Base-by-base conservation (phyloP, 2,329 filamentous ascomycete species). In the Septoria petroselini region DNA sequence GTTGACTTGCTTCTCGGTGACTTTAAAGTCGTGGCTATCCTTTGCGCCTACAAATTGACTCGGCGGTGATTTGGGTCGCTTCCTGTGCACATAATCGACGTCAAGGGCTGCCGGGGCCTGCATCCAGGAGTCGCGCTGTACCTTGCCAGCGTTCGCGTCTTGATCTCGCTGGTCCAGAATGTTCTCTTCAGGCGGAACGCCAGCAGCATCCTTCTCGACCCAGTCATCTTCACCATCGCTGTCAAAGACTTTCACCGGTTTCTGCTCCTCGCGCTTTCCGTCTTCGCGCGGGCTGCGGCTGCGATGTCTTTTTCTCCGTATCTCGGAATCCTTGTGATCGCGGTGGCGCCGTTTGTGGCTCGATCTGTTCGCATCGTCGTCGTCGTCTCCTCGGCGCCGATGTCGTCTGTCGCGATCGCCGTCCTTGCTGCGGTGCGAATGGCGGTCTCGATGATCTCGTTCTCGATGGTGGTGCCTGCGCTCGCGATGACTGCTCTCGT, bases 111-210 rank as follows among this genome's bases (percentile, higher is more conserved):
- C 88, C 0, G 91, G 90, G 0, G 85, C 85, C 52, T 90, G 85
- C 93, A 98, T 98, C 91, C 94, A 98, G 0, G 86, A 81, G 68
- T 97, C 93, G 56, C 94, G 82, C 58, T 83, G 78, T 25, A 84
- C 62, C 1, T 70, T 52, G 64, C 68, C 58, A 54, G 61, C 55
- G 14, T 64, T 63, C 15, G 68, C 58, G 46, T 70, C 63, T 46
- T 71, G 66, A 11, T 72, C 63, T 51, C 70, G 66, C 27, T 70
- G 63, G 46, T 75, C 73, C n/a, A 74, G 57, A 4, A 68, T 64
- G n/a, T 72, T 67, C 35, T 74, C 71, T n/a, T 67, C 63, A 11
- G 71, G 66, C 33, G 65, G 65, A 6, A 70, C 69, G 47, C 62
- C 67, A 34, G 63, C 72, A 60, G 62, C 58, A 40, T 71, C 75